Base-by-base conservation (phyloP, 371 early-diverging fungal genomes). In the Conidiobolus incongruus region DNA sequence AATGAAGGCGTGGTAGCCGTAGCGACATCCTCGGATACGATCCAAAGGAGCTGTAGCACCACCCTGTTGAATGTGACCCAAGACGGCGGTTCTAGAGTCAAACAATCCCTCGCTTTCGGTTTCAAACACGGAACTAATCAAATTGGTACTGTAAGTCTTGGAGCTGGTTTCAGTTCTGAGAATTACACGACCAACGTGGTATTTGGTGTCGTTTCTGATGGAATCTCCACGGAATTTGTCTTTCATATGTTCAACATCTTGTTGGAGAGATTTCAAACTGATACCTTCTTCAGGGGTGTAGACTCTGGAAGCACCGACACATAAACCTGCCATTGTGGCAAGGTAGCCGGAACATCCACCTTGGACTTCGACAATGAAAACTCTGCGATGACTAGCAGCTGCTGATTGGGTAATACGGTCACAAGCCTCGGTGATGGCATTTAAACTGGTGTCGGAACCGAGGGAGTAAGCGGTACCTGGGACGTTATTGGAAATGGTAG, bases 21-120 rank as follows among this genome's bases (percentile, higher is more conserved):
- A 63, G 21, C 81, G 68, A 15, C 80, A 81, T 8, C 92, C 93
- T 26, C 89, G 76, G 47, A 93, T 75, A 44, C 99, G 81, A 60
- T 99, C 99, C 43, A 94, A 60, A 4, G 99, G 97, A 10, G 83
- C 77, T 7, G 99, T 94, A 13, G 81, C 77, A 34, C 81, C 82
- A 43, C 99, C 99, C 60, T 94, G 94, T 60, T 97, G 97, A 44
- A 96, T 65, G 52, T 96, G 92, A 11, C 99, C 98, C 31, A 99
- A 64, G 10, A 92, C 79, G 16, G 91, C 75, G 12, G 89, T 86
- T 34, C 89, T 75, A 0, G 91, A 81, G 52, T 89, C 88, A 62
- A 86, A 99, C 52, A 85, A 63, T 2, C 75, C 76, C 24, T 70
- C 63, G n/a, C 91, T 83, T 62, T 99, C 99, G n/a, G 86, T 81